Evolutionary conservation across 352 stramenopile species (phyloP).

Genomic region (Phytophthora colocasiae): DNA sequence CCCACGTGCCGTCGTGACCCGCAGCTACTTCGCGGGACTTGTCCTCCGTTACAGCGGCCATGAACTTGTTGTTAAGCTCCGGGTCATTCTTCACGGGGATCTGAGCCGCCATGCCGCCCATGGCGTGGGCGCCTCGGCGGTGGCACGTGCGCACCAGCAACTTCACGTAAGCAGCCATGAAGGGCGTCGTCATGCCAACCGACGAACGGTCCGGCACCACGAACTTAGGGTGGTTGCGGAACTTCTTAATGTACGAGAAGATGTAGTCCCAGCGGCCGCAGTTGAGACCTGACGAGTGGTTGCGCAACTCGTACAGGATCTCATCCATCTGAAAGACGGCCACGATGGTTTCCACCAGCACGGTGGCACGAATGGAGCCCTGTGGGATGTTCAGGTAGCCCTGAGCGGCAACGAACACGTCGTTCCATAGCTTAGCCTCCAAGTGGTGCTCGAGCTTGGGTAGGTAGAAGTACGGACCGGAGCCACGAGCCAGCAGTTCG

Average conservation of each 20-base stretch:
- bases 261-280: slow-evolving; percentile 98
- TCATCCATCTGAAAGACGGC: slow-evolving; percentile 98
- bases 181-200: slow-evolving; percentile 94
- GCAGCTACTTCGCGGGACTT: slow-evolving; percentile 91
- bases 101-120: slow-evolving; percentile 97
- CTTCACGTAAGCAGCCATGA: slow-evolving; percentile 96
- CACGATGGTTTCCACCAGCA: slow-evolving; percentile 97
- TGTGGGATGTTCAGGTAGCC: slow-evolving; percentile 91
- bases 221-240: slow-evolving; percentile 92
- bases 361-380: slow-evolving; percentile 93
- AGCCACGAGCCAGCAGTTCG: slow-evolving; percentile 82
- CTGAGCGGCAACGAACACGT: slow-evolving; percentile 96
- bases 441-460: slow-evolving; percentile 96
- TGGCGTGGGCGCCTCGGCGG: slow-evolving; percentile 94
- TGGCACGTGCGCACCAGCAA: slow-evolving; percentile 96
- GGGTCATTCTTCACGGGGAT: slow-evolving; percentile 96
- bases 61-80: slow-evolving; percentile 89
- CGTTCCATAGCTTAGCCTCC: slow-evolving; percentile 96
- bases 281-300: slow-evolving; percentile 97
- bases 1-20: slow-evolving; percentile 97
- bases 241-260: slow-evolving; percentile 98
- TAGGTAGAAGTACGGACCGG: slow-evolving; percentile 95
- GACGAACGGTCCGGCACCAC: slow-evolving; percentile 93
- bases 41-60: slow-evolving; percentile 90
- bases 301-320: slow-evolving; percentile 94